Base-by-base conservation (phyloP, 2,329 filamentous ascomycete genomes). In the Stagonosporopsis chrysanthemi region DNA sequence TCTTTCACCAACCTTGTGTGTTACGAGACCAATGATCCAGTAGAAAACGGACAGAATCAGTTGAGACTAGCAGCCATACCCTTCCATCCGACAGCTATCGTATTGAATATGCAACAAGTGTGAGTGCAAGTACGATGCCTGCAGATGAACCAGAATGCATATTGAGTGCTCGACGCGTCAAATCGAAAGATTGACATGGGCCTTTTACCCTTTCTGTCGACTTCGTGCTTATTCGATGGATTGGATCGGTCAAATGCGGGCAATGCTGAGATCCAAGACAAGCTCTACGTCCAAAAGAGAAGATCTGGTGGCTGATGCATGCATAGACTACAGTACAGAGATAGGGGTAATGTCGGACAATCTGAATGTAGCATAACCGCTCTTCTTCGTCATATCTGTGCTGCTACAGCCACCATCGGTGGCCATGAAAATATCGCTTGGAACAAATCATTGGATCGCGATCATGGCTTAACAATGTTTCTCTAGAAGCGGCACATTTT, bases 381-480 rank as follows among this genome's bases (percentile, higher is more conserved):
- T 71, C 6, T 71, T 70, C 54, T 71, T 67, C 48, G 41, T 66
- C 17, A 67, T 63, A 0, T 70, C 69, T 19, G 65, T 71, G 5
- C 49, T 67, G 22, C 48, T 70, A 5, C 67, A 70, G 43, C 67
- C 65, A 4, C 55, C 56, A 3, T 68, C 66, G 14, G 65, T 61
- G 14, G 63, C 63, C 1, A 29, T 67, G 23, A 66, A 63, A 17
- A 61, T 60, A 56, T 68, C 64, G 60, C 49, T 69, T 2, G 65
- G 66, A 2, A 56, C 61, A 6, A 68, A 62, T 23, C 58, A 63
- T n/a, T 65, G 61, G 63, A 60, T 66, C 22, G 35, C 57, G 6
- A 52, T 63, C 17, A 64, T 65, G 39, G 61, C 38, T 14, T 40
- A 8, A 45, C 47, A 19, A 19, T 12, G 28, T 46, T 15, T 17